Base-by-base conservation (phyloP, 805 yeast genomes). In the Ogataea allantospora region DNA sequence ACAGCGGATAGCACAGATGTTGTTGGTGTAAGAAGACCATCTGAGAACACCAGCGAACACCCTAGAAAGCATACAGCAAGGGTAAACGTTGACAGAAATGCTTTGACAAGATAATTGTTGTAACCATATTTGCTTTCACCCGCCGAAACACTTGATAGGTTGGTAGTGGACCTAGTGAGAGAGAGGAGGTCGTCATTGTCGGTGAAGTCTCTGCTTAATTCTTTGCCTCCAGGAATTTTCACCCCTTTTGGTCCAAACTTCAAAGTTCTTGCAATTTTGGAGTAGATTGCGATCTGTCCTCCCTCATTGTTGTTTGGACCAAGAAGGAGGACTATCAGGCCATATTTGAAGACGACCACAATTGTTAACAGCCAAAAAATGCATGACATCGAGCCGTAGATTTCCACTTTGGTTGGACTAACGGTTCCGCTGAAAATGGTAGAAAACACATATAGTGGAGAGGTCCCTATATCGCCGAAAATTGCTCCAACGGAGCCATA, bases 301-400 rank as follows among this genome's bases (percentile, higher is more conserved):
- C 83, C 83, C 52, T 77, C 80, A 30, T 78, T 79, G 30, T 73
- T 67, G 53, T 77, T 75, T 7, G 79, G 77, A 10, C 81, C 83
- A 30, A 65, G 51, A 13, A 51, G 46, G 32, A 77, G 60, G 7
- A 77, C 81, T 33, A 78, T 55, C 27, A 68, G 50, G 11, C 71
- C 60, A 48, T 78, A 78, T 50, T 78, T 78, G 51, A 68, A 30
- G 30, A 77, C 65, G 5, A 76, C 82, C 27, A 78, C 62, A 27
- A 77, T 47, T 2, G 78, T 68, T 51, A 78, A 73, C 3, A 73
- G 42, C 71, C 79, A 78, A 47, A 78, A 76, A 20, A 78, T 68
- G 27, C 74, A 57, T 4, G 81, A 76, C 27, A 65, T 54, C 2
- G 73, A 77, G 10, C 83, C 82, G 33, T 67, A 62, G 17, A 73